Evolutionary conservation across 768 basidiomycete genomes (phyloP).

Genomic region (Boletellus emodensis): DNA sequence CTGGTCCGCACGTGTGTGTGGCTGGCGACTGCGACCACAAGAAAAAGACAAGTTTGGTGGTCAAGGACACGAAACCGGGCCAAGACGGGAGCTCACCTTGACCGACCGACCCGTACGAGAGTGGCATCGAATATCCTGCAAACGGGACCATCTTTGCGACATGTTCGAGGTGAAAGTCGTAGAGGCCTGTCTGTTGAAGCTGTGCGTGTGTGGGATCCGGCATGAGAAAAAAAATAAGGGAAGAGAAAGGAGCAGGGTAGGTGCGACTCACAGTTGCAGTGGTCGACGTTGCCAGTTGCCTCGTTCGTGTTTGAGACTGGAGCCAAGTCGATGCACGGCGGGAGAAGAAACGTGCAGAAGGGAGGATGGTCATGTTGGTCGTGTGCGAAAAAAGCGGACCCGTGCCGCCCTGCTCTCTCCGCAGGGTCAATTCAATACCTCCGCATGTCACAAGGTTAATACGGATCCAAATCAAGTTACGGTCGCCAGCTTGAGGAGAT

Average conservation of each 20-base stretch:
- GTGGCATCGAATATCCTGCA: constrained; percentile 93
- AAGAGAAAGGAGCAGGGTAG: background rate
- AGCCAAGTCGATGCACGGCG: background rate
- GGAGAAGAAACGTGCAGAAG: background rate
- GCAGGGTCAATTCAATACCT: background rate
- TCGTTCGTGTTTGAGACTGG: constrained; percentile 1
- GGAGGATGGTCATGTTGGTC: constrained; percentile 5
- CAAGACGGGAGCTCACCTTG: constrained; percentile 49
- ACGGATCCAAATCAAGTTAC: background rate
- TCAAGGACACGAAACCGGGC: constrained; percentile 10
- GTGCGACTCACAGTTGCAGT: constrained; percentile 15
- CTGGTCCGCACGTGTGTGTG: constrained; percentile 83
- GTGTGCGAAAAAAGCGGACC: background rate
- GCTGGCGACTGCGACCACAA: constrained; percentile 60
- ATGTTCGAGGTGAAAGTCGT: constrained; percentile 82
- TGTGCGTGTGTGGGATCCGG: constrained; percentile 16
- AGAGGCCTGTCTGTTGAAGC: constrained; percentile 68
- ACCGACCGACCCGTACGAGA: constrained; percentile 77
- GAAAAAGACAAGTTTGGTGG: background rate
- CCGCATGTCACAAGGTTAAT: background rate
- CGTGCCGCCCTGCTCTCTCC: background rate
- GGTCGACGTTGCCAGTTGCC: constrained; percentile 18
- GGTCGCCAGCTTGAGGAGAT: background rate
- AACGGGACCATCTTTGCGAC: constrained; percentile 95
- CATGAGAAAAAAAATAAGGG: background rate